Evolutionary conservation across 352 stramenopile genomes (phyloP).

Genomic region (Phytophthora macrochlamydospora): DNA sequence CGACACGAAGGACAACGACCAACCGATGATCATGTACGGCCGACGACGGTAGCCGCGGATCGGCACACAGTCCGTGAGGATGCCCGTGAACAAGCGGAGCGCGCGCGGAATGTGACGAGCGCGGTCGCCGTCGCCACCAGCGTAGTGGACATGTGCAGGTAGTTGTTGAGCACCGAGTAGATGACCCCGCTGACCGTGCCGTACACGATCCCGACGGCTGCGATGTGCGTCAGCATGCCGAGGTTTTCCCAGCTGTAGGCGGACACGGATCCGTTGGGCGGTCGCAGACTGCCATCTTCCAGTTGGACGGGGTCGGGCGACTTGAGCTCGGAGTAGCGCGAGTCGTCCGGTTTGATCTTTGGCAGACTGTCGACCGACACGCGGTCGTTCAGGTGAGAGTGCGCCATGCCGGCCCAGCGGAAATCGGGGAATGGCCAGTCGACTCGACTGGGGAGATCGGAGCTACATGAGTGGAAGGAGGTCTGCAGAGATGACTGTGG

Average conservation of each 20-base stretch:
- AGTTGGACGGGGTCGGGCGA: slow-evolving; percentile 13
- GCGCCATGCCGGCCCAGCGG: slow-evolving; percentile 8
- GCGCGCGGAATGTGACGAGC: slow-evolving; percentile 47
- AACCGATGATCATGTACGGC: slow-evolving; percentile 85
- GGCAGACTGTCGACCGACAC: slow-evolving; percentile 26
- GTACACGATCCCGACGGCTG: slow-evolving; percentile 49
- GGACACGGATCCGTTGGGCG: slow-evolving; percentile 23
- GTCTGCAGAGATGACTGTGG: too few relatives aligned
- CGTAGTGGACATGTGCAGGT: slow-evolving; percentile 57
- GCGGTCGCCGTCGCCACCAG: slow-evolving; percentile 47
- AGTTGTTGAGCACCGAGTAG: slow-evolving; percentile 66
- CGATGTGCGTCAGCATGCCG: slow-evolving; percentile 50
- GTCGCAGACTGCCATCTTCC: slow-evolving; percentile 22
- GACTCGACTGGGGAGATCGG: background rate
- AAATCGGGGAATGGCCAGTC: background rate
- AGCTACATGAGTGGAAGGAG: too few relatives aligned
- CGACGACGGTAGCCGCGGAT: slow-evolving; percentile 79
- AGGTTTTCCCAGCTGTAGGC: slow-evolving; percentile 40
- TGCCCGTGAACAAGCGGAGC: slow-evolving; percentile 60
- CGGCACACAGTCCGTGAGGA: slow-evolving; percentile 74
- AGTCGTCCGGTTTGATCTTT: slow-evolving; percentile 14
- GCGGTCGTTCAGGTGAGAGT: slow-evolving; percentile 21
- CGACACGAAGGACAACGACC: slow-evolving; percentile 40
- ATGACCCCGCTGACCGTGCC: slow-evolving; percentile 37
- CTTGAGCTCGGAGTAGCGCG: slow-evolving; percentile 30